Percentiles rank a stretch among this genome's conserved stretches.
These are phyloP conservation scores for Rubia peregrina DNA, from an alignment of 305 asterid genomes.

Conservation along the genomic window DNA sequence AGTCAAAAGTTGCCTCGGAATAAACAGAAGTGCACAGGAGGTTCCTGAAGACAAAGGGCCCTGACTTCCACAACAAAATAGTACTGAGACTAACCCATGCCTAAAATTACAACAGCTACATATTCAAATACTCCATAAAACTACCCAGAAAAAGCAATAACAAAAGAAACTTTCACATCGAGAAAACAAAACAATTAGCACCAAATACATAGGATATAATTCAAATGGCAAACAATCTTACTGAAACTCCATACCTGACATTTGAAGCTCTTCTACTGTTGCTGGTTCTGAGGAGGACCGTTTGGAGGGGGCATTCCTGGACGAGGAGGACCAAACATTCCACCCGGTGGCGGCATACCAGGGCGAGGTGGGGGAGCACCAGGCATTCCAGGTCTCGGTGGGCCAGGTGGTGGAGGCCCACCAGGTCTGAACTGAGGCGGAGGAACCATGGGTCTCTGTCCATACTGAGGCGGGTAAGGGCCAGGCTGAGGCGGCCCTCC, in stretches of 20 bases:
- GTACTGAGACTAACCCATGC: too few relatives aligned
- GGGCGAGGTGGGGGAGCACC: conserved; percentile 68
- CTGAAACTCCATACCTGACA: conserved; percentile 1
- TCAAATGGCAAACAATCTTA: background rate
- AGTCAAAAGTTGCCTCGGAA: background rate
- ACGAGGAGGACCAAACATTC: conserved; percentile 67
- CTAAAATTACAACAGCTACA: background rate
- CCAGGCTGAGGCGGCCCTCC: conserved; percentile 27
- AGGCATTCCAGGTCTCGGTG: conserved; percentile 75
- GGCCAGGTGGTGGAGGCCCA: conserved; percentile 83
- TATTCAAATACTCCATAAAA: background rate
- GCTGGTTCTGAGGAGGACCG: conserved; percentile 53
- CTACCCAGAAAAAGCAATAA: background rate
- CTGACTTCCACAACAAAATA: background rate
- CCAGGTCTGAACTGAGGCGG: conserved; percentile 71
- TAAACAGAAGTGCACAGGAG: too few relatives aligned
- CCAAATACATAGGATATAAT: background rate
- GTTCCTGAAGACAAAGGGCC: background rate
- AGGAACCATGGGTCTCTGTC: conserved; percentile 56
- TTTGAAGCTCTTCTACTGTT: conserved; percentile 7
- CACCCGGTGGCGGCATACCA: conserved; percentile 76
- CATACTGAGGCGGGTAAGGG: conserved; percentile 40
- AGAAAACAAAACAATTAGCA: background rate
- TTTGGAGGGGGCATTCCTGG: conserved; percentile 81
- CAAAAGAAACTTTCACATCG: background rate